Percentiles rank a stretch among this genome's conserved stretches.
Conservation (phyloP, 306 rosid genomes). For the Malus asiatica region DNA sequence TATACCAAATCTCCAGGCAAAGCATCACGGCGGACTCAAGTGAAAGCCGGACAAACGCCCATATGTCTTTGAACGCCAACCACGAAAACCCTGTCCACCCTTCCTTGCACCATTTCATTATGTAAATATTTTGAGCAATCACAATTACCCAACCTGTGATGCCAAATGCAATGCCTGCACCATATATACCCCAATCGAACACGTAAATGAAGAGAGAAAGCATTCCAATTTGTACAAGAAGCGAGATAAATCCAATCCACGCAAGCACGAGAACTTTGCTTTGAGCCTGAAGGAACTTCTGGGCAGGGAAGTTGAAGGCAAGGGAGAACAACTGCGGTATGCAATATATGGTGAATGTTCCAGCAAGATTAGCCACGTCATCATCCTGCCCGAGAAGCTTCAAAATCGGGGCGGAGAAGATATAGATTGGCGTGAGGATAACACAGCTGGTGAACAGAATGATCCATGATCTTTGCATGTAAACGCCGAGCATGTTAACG, state of each 20-base stretch:
- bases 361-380: constrained; percentile 69
- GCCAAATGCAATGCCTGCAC: constrained; percentile 67
- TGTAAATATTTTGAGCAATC: constrained; percentile 56
- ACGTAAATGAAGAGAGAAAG: constrained; percentile 55
- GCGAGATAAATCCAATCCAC: constrained; percentile 55
- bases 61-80: constrained; percentile 68
- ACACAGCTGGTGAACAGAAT: constrained; percentile 44
- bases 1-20: constrained; percentile 87
- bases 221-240: constrained; percentile 42
- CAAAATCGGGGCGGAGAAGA: constrained; percentile 60
- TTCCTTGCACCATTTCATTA: constrained; percentile 70
- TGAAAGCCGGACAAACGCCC: constrained; percentile 82
- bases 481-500: constrained; percentile 63
- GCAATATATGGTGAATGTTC: constrained; percentile 34
- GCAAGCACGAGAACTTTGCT: constrained; percentile 67
- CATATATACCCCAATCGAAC: constrained; percentile 49
- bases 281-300: constrained; percentile 83
- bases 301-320: constrained; percentile 63
- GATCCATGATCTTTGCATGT: constrained; percentile 86
- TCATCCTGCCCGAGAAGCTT: constrained; percentile 64
- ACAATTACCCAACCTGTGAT: constrained; percentile 62
- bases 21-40: constrained; percentile 90
- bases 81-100: constrained; percentile 74
- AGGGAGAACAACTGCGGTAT: constrained; percentile 75
- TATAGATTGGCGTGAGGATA: constrained; percentile 53